These are phyloP conservation scores for Mycena rebaudengoi DNA, from an alignment of 768 basidiomycete species.

Conservation along the genomic window DNA sequence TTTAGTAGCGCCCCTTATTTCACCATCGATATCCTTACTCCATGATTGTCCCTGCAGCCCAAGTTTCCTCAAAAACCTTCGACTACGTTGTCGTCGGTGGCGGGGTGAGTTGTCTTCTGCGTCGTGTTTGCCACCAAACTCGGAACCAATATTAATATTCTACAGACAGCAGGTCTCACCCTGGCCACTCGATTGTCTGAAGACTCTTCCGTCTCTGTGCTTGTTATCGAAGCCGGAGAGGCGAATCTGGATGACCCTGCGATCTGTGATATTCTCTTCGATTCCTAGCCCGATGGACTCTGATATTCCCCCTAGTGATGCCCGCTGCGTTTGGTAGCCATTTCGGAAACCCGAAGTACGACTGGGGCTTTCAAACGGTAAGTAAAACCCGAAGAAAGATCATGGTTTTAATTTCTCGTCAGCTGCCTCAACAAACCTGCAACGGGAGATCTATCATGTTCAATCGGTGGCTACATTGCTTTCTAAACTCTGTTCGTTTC, in stretches of 20 bases:
- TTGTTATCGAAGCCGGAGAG: slow-evolving; percentile 43
- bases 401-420: background rate
- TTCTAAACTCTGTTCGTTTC: background rate
- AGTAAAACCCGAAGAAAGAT: background rate
- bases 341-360: slow-evolving; percentile 30
- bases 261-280: slow-evolving; percentile 2
- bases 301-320: background rate
- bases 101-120: too few species aligned
- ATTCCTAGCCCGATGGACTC: background rate
- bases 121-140: too few species aligned
- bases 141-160: too few species aligned
- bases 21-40: too few species aligned
- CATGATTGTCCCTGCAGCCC: too few species aligned
- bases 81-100: too few species aligned
- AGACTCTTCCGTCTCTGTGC: slow-evolving; percentile 35
- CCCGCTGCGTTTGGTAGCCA: slow-evolving; percentile 18
- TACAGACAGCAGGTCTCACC: slow-evolving; percentile 40
- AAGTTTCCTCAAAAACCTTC: too few species aligned
- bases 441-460: slow-evolving; percentile 10
- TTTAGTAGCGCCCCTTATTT: too few species aligned
- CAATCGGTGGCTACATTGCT: background rate
- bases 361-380: slow-evolving; percentile 33
- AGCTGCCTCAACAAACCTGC: slow-evolving; percentile 25
- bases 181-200: slow-evolving; percentile 49
- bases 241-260: slow-evolving; percentile 19